Percentiles rank a stretch among this genome's conserved stretches.
Conservation (phyloP, 305 asterid species). For the Ruellia speciosa region DNA sequence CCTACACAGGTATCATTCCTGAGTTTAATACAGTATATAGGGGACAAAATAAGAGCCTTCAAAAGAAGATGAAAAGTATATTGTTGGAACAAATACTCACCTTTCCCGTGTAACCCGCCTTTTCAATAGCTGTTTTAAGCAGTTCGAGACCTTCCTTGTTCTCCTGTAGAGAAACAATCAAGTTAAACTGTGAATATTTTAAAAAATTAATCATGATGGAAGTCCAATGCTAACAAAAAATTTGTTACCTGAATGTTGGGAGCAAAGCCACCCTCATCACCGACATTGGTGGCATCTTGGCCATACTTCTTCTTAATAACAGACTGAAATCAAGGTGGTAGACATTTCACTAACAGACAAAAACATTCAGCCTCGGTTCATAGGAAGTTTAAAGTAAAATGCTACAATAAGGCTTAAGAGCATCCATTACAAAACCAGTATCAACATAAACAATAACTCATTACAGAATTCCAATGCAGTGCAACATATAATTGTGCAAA, state of each 20-base stretch:
- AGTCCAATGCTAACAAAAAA: background rate
- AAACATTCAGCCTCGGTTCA: background rate
- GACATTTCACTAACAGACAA: conserved; percentile 1
- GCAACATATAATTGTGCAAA: background rate
- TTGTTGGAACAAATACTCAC: conserved; percentile 29
- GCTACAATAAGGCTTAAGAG: too few relatives aligned
- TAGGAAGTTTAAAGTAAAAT: too few relatives aligned
- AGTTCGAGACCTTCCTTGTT: conserved; percentile 96
- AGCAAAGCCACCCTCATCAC: conserved; percentile 98
- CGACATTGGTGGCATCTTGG: conserved; percentile 96
- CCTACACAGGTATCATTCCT: conserved; percentile 26
- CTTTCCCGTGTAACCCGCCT: conserved; percentile 84
- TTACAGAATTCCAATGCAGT: too few relatives aligned
- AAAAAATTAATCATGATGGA: conserved; percentile 1
- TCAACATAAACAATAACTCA: too few relatives aligned
- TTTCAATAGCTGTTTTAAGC: conserved; percentile 87
- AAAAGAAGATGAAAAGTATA: conserved; percentile 3
- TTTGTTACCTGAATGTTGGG: conserved; percentile 83
- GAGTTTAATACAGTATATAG: background rate
- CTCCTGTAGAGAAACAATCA: conserved; percentile 45
- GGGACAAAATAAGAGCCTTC: background rate
- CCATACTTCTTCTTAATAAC: conserved; percentile 97
- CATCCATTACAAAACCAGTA: too few relatives aligned
- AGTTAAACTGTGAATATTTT: conserved; percentile 14
- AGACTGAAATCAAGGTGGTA: conserved; percentile 36